These are phyloP conservation scores for Cnidoscolus chayamansa DNA, from an alignment of 441 rosid genomes.

Conservation along the genomic window DNA sequence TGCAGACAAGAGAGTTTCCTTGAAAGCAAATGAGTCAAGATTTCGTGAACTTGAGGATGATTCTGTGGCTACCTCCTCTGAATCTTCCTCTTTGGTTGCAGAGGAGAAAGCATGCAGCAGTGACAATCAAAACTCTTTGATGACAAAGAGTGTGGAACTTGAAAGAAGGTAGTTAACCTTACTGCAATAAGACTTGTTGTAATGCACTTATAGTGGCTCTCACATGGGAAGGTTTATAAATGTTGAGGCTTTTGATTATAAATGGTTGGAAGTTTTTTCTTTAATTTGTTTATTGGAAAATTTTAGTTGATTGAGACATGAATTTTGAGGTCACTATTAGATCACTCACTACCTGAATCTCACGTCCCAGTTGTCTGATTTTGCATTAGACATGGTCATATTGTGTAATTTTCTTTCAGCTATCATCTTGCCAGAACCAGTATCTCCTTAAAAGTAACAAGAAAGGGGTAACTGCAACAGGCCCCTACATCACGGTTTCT, in stretches of 20 bases:
- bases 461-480: no score
- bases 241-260: background rate
- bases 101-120: constrained; percentile 71
- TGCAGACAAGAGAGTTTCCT: constrained; percentile 30
- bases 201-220: constrained; percentile 1
- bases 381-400: background rate
- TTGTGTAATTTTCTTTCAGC: background rate
- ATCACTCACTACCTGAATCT: background rate
- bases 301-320: background rate
- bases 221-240: background rate
- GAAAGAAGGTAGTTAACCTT: constrained; percentile 46
- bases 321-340: background rate
- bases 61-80: constrained; percentile 62
- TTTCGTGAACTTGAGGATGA: constrained; percentile 41
- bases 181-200: background rate
- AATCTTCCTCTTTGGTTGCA: constrained; percentile 66
- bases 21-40: constrained; percentile 39
- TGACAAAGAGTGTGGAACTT: constrained; percentile 37
- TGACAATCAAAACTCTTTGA: constrained; percentile 50
- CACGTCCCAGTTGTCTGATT: background rate
- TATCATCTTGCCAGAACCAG: background rate
- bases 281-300: no score
- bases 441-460: background rate
- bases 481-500: no score
- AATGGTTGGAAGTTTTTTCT: no score